These are phyloP conservation scores for Daucus carota DNA, from an alignment of 129 eudicot genomes.

Conservation along the genomic window DH1_v3.0 NC_030385.2:33160501-33161000, in stretches of 20 bases:
- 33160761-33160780: not conserved
- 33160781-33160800: not conserved
- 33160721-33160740: not conserved
- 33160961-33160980: too few relatives aligned
- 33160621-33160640: not conserved
- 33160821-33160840: not conserved
- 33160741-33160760: not conserved
- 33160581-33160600: not conserved
- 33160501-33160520: conserved; percentile 55
- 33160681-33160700: not conserved
- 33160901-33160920: not conserved
- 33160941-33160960: not conserved
- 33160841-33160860: not conserved
- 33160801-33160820: too few relatives aligned
- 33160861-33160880: not conserved
- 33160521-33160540: conserved; percentile 99
- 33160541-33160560: conserved; percentile 83
- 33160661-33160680: not conserved
- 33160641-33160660: not conserved
- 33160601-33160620: not conserved
- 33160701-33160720: not conserved
- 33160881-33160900: too few relatives aligned
- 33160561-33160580: conserved; percentile 34
- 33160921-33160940: not conserved
- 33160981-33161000: too few relatives aligned